Conservation (phyloP, 1,139 yeast species). For the Saccharomyces hybrid region DNA sequence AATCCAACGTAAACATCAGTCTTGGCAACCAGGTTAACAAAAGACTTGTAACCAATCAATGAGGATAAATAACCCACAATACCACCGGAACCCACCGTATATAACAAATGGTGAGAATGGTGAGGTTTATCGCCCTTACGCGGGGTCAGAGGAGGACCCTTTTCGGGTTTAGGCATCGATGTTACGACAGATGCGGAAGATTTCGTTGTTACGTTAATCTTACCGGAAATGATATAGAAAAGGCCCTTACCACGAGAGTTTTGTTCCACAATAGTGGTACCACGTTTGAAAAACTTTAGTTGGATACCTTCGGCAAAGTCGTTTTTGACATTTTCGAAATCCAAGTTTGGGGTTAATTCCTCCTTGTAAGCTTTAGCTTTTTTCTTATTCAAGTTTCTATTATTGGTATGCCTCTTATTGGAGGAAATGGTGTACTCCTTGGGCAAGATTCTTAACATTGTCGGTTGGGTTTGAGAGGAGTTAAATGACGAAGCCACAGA, state of each 20-base stretch:
- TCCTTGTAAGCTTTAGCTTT: slow-evolving; percentile 17
- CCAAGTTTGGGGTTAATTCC: slow-evolving; percentile 27
- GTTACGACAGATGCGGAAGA: background rate
- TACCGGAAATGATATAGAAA: slow-evolving; percentile 72
- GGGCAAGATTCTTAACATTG: slow-evolving; percentile 24
- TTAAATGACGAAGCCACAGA: slow-evolving; percentile 16
- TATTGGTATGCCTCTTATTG: slow-evolving; percentile 7
- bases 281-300: slow-evolving; percentile 48
- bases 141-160: slow-evolving; percentile 10
- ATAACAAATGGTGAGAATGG: slow-evolving; percentile 39
- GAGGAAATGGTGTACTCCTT: slow-evolving; percentile 20
- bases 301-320: slow-evolving; percentile 62
- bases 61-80: slow-evolving; percentile 84
- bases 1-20: slow-evolving; percentile 63
- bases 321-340: slow-evolving; percentile 47
- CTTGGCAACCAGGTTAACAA: slow-evolving; percentile 59
- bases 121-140: slow-evolving; percentile 7
- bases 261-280: slow-evolving; percentile 52
- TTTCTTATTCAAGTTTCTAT: slow-evolving; percentile 8
- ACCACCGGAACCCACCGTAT: slow-evolving; percentile 68
- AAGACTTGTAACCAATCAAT: slow-evolving; percentile 69
- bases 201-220: slow-evolving; percentile 50
- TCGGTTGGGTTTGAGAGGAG: slow-evolving; percentile 15
- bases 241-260: slow-evolving; percentile 66
- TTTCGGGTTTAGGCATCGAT: slow-evolving; percentile 15